Evolutionary conservation across 768 basidiomycete genomes (phyloP).

Genomic region (Fibroporia radiculosa): DNA sequence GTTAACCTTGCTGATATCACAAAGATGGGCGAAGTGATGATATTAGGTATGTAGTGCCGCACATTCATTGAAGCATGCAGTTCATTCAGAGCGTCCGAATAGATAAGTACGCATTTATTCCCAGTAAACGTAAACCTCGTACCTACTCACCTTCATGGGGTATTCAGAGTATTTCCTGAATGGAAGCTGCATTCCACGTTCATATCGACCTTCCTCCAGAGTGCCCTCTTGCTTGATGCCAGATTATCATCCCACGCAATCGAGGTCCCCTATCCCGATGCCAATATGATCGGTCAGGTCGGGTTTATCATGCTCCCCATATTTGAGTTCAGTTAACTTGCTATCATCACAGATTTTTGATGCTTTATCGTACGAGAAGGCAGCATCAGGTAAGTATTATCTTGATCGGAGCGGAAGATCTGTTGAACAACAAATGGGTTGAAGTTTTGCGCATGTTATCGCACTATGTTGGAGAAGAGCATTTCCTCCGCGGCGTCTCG

Average conservation of each 20-base stretch:
- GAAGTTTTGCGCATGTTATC: conserved; percentile 95
- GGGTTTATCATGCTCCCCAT: neutral
- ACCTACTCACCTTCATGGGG: neutral
- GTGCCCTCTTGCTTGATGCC: conserved; percentile 77
- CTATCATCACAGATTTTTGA: conserved; percentile 89
- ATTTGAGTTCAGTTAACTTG: neutral
- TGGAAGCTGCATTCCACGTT: conserved; percentile 83
- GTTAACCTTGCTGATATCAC: conserved; percentile 2
- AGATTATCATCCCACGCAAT: conserved; percentile 88
- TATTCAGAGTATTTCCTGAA: conserved; percentile 62
- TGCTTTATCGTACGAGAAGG: conserved; percentile 79
- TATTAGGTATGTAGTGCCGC: conserved; percentile 44
- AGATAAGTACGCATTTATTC: conserved; percentile 43
- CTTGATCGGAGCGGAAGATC: no score
- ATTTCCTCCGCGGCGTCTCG: conserved; percentile 82
- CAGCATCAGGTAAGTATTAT: conserved; percentile 66
- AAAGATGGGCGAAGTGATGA: conserved; percentile 83
- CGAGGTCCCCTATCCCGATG: conserved; percentile 84
- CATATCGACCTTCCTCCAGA: conserved; percentile 66
- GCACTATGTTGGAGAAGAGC: conserved; percentile 81
- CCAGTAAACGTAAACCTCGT: neutral
- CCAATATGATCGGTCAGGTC: conserved; percentile 75
- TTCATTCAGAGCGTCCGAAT: conserved; percentile 5
- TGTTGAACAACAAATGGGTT: no score
- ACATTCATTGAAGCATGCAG: conserved; percentile 10